Evolutionary conservation across 345 rosid species (phyloP), one percentile per base, ranked within the genome.

Genomic region (Salix caprea): DNA sequence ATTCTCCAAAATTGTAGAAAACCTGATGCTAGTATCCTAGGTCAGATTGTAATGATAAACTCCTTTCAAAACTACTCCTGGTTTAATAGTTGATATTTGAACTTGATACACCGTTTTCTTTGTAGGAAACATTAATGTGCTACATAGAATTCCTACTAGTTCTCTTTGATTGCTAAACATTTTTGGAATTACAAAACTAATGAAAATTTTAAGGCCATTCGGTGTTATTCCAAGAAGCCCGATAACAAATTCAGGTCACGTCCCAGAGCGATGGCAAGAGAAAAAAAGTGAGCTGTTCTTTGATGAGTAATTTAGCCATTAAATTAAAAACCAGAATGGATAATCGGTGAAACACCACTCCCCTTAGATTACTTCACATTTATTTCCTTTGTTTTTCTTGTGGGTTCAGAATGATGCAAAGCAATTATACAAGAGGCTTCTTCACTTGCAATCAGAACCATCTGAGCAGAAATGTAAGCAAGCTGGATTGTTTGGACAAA

Each of bases 331-430:
- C 52, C 4, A 15, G 52, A 46, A 46, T 46, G 52, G 19, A 15
- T 26, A 32, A 65, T 30, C 10, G 6, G 19, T 62, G 56, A 62
- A 73, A 21, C 74, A n/a, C 12, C 0, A 11, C 48, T 75, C 39
- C 52, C 52, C 52, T 36, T 75, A 34, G 2, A 61, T 76, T 69
- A 24, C 23, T 68, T 69, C 46, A 21, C 50, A 69, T 24, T 30
- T n/a, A n/a, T 18, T 32, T 54, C 61, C 73, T 52, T 36, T 72
- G 72, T 28, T 32, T 71, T 74, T 37, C 34, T 62, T 62, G 21
- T 69, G 70, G 30, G 26, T 75, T 72, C 73, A 95, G 99, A 82
- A 82, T 39, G 86, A 90, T 42, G 82, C 91, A 71, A 89, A 76
- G 74, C 88, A 85, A 54, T 52, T 91, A 81, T 93, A 82, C 67